Evolutionary conservation across 257 asterid genomes (phyloP), one percentile per base, ranked within the genome.

Genomic region (Craterostigma plantagineum): DNA sequence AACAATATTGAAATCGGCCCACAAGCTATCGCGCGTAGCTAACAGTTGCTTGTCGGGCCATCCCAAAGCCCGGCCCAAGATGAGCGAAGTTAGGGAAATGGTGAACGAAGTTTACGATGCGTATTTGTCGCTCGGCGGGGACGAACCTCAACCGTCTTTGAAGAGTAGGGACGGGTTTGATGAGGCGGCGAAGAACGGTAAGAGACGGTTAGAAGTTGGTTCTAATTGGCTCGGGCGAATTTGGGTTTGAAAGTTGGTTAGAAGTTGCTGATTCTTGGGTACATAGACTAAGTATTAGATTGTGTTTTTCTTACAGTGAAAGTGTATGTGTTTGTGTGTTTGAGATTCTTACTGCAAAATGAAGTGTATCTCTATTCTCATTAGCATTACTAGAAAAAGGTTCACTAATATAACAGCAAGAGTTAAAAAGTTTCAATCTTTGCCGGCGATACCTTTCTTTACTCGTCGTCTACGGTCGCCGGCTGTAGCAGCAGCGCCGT

Each of bases 61-160:
- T 14, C 51, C 83, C 0, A 87, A 83, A 54, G 30, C 92, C 12
- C 80, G 98, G n/a, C 98, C 98, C 14, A 79, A 71, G 46, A 87
- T 83, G 97, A 71, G 94, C 18, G 94, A 90, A 53, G 84, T 90
- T 41, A 58, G 63, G 42, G 91, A 65, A 61, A 66, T 83, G 99
- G 70, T 90, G 38, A 63, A 61, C 54, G 71, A 63, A 48, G 78
- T 90, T 14, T 57, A 77, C 5, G 81, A 62, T 58, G 70, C 68
- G 14, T 69, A 79, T 9, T 39, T 47, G 5, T 1, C 6, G 30
- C 30, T 23, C 30, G 30, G 70, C 13, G 35, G 49, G 1, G 74
- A 70, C 35, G 52, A 66, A 50, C 82, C 84, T 33, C 71, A 68
- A 51, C 76, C 76, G 7, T 59, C 80, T 17, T 12, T 73, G 63